Evolutionary conservation across 768 basidiomycete genomes (phyloP), one percentile per base, ranked within the genome.

Genomic region (Kwoniella shandongensis): DNA sequence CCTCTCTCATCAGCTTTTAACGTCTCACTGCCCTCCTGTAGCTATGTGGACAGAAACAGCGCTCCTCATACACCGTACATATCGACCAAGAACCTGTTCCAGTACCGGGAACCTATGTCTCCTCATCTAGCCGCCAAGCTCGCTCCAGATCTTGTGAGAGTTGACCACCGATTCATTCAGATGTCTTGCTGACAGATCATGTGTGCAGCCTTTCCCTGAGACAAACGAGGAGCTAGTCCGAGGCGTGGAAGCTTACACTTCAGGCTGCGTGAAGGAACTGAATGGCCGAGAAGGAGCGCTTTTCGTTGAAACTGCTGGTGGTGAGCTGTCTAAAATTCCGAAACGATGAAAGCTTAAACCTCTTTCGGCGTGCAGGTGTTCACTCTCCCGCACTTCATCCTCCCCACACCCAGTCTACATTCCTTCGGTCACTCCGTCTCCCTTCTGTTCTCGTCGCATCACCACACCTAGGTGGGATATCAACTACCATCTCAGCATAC

Each of bases 301-400:
- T 81, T 97, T 87, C 67, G 78, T 97, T 44, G 94, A 98, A 77
- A 93, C 94, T 8, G 94, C 93, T 13, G 94, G 94, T 83, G 94
- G 93, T 91, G 76, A 81, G 84, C 65, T n/a, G 10, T 20, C 29
- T n/a, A 10, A 29, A 26, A 26, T 23, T 17, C 11, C 17, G 17
- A 13, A 18, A 35, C 27, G 17, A 13, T 18, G 40, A 20, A 35
- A 25, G 13, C 15, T 25, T 30, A 39, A 22, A 59, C 51, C 40
- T 48, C 30, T 18, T 49, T 4, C 4, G 13, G 32, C 44, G 36
- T 49, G 0, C 73, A 94, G 92, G 93, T 36, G 88, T 94, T 11
- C 93, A 96, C 67, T 93, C 90, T 64, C 94, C 94, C 0, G 85
- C 88, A 2, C 78, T 90, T 4, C 75, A 76, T 86, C 87, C 15